Conservation (phyloP, 2,329 filamentous ascomycete genomes). For the Nemania sp. region DNA sequence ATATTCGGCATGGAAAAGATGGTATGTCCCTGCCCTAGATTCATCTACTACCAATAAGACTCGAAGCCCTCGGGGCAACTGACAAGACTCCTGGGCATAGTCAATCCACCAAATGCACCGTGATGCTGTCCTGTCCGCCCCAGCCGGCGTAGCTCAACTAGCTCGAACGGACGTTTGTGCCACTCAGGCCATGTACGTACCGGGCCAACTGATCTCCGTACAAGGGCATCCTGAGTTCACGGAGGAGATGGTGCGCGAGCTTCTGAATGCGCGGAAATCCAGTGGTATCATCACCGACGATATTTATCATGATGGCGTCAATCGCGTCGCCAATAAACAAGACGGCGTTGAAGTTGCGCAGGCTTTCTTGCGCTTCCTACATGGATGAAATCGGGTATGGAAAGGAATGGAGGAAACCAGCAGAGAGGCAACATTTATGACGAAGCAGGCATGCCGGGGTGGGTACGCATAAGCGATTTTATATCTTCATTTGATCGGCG, state of each 20-base stretch:
- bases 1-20: slow-evolving; percentile 69
- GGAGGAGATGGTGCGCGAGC: slow-evolving; percentile 68
- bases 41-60: not conserved
- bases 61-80: slow-evolving; percentile 1
- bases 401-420: not conserved
- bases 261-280: slow-evolving; percentile 66
- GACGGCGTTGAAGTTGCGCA: slow-evolving; percentile 77
- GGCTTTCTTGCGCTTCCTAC: slow-evolving; percentile 76
- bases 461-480: slow-evolving; percentile 14
- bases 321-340: slow-evolving; percentile 67
- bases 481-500: slow-evolving; percentile 6
- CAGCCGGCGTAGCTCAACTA: slow-evolving; percentile 62
- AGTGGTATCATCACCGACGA: slow-evolving; percentile 71
- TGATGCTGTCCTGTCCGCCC: slow-evolving; percentile 71
- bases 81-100: slow-evolving; percentile 43
- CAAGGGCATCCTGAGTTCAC: slow-evolving; percentile 89
- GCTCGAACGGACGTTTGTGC: slow-evolving; percentile 68
- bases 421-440: not conserved
- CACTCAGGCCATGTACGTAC: slow-evolving; percentile 79
- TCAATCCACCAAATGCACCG: slow-evolving; percentile 84
- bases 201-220: slow-evolving; percentile 69
- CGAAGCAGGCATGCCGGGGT: not conserved
- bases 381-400: slow-evolving; percentile 49
- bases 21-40: slow-evolving; percentile 41
- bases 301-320: slow-evolving; percentile 69